Percentiles rank a stretch among this genome's conserved stretches.
Evolutionary conservation across 306 rosid species (phyloP).

Genomic region (Purshia tridentata): DNA sequence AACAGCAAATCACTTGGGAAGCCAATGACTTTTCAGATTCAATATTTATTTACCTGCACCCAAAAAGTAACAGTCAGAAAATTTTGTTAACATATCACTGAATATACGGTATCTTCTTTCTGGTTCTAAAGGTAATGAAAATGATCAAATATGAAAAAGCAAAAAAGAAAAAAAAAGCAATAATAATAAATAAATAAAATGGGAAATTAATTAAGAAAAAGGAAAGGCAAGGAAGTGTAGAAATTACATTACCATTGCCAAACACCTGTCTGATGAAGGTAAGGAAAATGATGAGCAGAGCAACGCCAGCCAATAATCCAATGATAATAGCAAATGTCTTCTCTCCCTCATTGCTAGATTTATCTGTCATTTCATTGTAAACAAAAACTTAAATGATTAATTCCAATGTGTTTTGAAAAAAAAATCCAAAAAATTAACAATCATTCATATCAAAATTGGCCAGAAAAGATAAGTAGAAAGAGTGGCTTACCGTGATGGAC

Average conservation of each 20-base stretch:
- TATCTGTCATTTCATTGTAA: constrained; percentile 39
- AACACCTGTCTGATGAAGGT: constrained; percentile 64
- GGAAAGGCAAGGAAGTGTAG: not conserved
- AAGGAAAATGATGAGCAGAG: constrained; percentile 71
- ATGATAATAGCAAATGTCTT: constrained; percentile 91
- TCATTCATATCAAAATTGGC: too few relatives aligned
- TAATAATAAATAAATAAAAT: not conserved
- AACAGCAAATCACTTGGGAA: constrained; percentile 36
- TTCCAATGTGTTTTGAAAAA: too few relatives aligned
- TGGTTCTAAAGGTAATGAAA: not conserved
- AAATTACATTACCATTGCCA: constrained; percentile 47
- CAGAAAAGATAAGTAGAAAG: not conserved
- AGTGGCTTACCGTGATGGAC: constrained; percentile 48
- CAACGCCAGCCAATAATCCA: constrained; percentile 85
- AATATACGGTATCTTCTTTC: constrained; percentile 6
- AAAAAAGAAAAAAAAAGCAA: not conserved
- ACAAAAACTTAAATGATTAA: not conserved
- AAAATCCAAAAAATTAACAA: too few relatives aligned
- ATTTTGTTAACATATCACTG: not conserved
- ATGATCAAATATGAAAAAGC: not conserved
- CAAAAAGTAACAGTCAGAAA: constrained; percentile 13
- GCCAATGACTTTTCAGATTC: constrained; percentile 27
- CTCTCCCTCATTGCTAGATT: constrained; percentile 53
- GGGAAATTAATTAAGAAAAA: not conserved
- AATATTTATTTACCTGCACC: constrained; percentile 70